Base-by-base conservation (phyloP, 2,329 filamentous ascomycete species). In the Hymenoscyphus fraxineus region DNA sequence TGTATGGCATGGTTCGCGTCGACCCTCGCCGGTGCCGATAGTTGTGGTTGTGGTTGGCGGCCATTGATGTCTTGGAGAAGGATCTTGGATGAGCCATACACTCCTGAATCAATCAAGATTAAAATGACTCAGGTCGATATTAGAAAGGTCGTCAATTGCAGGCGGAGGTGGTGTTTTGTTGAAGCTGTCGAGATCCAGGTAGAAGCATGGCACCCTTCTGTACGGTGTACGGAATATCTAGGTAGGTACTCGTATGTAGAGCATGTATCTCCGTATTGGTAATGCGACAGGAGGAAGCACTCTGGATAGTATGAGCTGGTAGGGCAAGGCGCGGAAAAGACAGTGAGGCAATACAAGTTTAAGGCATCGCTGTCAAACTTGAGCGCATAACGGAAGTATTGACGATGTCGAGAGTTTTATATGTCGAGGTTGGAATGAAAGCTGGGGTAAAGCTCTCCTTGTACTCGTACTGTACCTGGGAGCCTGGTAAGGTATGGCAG, bases 1-100 rank as follows among this genome's bases (percentile, higher is more conserved):
- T 88, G 77, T 88, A 89, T 78, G 73, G 72, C 74, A 75, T 76
- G 13, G 58, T 54, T 54, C 47, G 19, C 22, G 47, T 27, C 4
- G 47, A 54, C 12, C 19, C 47, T 27, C 47, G 22, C 13, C 47
- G 47, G 22, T 54, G 47, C 9, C 47, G 47, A 10, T 27, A 27
- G 27, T 27, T 27, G 27, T 27, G 27, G 27, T 54, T 35, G 35
- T 6, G 19, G 47, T 54, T 73, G 64, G 62, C 58, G 47, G 56
- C 44, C 19, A 39, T 51, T n/a, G 40, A 22, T 15, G 32, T 16
- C 32, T 39, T 57, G 51, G 60, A 51, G n/a, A 35, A 32, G 9
- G 44, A 22, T 13, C 47, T 3, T 54, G 47, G 47, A 22, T 27
- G 47, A 54, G 47, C 47, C 47, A 54, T 54, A 27, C 27, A 27